Evolutionary conservation across 129 eudicot genomes (phyloP).

Genomic region (Flaveria bidentis): DNA sequence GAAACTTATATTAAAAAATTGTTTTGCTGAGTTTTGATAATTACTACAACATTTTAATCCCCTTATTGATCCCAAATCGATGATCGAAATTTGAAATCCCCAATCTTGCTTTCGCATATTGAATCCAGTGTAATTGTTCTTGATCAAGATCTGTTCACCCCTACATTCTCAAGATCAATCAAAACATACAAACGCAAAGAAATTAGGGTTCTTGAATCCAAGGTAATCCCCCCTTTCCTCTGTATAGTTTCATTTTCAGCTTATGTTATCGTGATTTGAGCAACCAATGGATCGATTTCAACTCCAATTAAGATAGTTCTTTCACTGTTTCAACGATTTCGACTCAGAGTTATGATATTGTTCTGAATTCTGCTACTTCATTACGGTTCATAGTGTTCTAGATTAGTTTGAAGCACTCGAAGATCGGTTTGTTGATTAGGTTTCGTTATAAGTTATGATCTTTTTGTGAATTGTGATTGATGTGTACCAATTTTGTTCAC

Average conservation of each 20-base stretch:
- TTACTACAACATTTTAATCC: background rate
- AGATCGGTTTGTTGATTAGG: conserved; percentile 16
- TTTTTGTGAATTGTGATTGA: background rate
- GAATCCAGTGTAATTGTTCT: conserved; percentile 12
- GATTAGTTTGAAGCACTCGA: background rate
- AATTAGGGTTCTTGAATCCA: conserved; percentile 25
- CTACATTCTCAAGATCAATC: conserved; percentile 16
- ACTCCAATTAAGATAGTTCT: background rate
- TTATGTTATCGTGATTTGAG: background rate
- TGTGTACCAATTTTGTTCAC: background rate
- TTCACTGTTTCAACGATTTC: conserved; percentile 12
- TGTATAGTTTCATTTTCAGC: conserved; percentile 9
- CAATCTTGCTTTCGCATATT: background rate
- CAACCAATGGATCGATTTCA: background rate
- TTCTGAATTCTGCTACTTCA: background rate
- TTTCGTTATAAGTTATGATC: background rate
- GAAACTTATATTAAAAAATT: too few species aligned
- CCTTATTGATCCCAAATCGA: conserved; percentile 19
- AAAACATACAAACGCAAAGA: background rate
- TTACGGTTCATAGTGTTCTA: too few species aligned
- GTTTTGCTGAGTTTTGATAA: too few species aligned
- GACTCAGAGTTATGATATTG: conserved; percentile 5
- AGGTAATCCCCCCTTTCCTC: conserved; percentile 11
- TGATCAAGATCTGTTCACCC: conserved; percentile 11
- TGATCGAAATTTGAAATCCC: background rate